These are phyloP conservation scores for Syzygium malaccense DNA, from an alignment of 441 rosid genomes.

Conservation along the genomic window DNA sequence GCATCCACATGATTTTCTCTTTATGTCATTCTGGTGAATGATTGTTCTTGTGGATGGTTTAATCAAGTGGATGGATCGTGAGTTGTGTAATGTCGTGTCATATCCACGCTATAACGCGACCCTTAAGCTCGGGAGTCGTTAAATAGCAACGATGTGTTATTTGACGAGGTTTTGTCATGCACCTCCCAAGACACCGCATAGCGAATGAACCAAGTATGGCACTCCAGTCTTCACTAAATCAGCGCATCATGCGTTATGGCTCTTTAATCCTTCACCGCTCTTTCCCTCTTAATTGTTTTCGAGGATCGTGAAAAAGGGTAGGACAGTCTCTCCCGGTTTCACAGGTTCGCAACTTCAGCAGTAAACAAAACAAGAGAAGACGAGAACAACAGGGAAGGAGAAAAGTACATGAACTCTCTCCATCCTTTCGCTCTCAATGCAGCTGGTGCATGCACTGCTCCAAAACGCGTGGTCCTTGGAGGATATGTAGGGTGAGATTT, in stretches of 20 bases:
- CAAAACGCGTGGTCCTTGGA: neutral
- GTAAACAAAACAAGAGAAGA: neutral
- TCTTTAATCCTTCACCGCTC: neutral
- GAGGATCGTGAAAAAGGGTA: accelerated
- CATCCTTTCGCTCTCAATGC: neutral
- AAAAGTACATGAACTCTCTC: neutral
- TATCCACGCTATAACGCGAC: neutral
- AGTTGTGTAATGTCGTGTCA: neutral
- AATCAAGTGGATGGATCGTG: neutral
- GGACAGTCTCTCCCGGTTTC: neutral
- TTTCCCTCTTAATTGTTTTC: neutral
- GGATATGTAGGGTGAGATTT: neutral
- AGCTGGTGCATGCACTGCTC: neutral
- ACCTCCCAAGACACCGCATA: neutral
- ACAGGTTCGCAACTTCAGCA: neutral
- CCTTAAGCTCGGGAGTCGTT: neutral
- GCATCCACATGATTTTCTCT: neutral
- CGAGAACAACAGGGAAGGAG: neutral
- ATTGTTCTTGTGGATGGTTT: neutral
- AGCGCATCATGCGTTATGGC: neutral
- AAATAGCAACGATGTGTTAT: neutral
- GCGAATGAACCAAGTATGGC: neutral
- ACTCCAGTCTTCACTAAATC: neutral
- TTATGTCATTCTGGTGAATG: neutral
- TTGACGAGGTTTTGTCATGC: neutral